These are phyloP conservation scores for Tausonia pullulans DNA, from an alignment of 1,284 basidiomycete species.

Conservation along the genomic window DNA sequence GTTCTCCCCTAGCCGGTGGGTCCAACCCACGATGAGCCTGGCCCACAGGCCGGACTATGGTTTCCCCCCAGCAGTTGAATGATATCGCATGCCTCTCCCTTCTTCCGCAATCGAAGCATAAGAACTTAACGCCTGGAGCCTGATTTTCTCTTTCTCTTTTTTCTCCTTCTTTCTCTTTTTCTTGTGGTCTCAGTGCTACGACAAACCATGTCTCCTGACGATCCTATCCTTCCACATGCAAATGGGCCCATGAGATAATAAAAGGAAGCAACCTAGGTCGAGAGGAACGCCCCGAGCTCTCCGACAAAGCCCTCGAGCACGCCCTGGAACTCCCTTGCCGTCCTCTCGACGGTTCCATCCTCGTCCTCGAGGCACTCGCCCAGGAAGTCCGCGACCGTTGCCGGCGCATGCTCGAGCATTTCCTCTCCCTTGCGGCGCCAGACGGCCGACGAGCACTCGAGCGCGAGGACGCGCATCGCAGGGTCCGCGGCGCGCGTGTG, in stretches of 20 bases:
- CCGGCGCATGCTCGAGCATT: constrained; percentile 41
- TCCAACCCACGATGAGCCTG: no score
- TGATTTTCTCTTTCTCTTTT: neutral
- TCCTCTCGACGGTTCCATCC: constrained; percentile 33
- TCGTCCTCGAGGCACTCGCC: constrained; percentile 41
- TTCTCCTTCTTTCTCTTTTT: neutral
- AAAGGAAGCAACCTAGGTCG: neutral
- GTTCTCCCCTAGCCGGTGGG: no score
- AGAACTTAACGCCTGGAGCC: no score
- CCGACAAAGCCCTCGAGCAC: constrained; percentile 38
- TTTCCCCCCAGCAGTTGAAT: no score
- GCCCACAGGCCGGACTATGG: no score
- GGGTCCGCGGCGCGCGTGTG: constrained; percentile 70
- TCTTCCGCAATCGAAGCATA: no score
- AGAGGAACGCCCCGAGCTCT: constrained; percentile 33
- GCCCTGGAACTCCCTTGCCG: constrained; percentile 34
- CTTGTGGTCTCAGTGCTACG: no score
- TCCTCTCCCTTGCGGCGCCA: constrained; percentile 60
- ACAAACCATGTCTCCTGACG: no score
- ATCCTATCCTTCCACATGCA: no score
- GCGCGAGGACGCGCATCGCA: constrained; percentile 53
- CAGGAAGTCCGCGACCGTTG: constrained; percentile 41
- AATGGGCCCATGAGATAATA: no score
- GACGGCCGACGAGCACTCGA: constrained; percentile 55
- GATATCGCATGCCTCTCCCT: no score